Percentiles rank a stretch among this genome's conserved stretches.
These are phyloP conservation scores for Mycena galopus DNA, from an alignment of 768 basidiomycete species.

Conservation along the genomic window DNA sequence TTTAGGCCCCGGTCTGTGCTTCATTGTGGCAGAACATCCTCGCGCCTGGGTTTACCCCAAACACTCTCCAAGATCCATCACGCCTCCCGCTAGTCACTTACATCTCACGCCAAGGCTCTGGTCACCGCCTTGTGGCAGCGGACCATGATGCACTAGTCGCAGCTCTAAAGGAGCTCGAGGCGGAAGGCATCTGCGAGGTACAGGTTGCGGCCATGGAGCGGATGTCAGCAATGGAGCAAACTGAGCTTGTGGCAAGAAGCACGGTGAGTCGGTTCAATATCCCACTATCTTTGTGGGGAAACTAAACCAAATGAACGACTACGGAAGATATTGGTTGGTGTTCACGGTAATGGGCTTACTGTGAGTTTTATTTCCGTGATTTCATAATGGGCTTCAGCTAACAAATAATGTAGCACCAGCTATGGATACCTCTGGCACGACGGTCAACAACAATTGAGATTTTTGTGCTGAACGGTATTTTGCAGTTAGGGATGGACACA, in stretches of 20 bases:
- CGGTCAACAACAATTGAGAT: conserved; percentile 79
- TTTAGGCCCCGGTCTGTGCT: conserved; percentile 53
- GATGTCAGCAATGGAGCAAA: conserved; percentile 71
- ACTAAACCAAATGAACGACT: neutral
- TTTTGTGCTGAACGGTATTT: no score
- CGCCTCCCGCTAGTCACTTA: conserved; percentile 61
- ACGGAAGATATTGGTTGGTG: conserved; percentile 70
- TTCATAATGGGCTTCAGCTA: neutral
- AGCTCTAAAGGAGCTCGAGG: conserved; percentile 61
- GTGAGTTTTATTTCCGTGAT: conserved; percentile 41
- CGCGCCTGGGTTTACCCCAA: conserved; percentile 40
- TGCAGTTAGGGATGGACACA: no score
- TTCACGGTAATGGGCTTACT: conserved; percentile 81
- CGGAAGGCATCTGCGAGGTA: conserved; percentile 64
- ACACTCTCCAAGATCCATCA: neutral
- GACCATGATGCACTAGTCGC: conserved; percentile 65
- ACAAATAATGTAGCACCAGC: conserved; percentile 55
- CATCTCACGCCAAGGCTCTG: conserved; percentile 67
- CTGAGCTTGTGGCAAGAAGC: conserved; percentile 69
- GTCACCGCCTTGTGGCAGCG: conserved; percentile 54
- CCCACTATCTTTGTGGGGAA: conserved; percentile 12
- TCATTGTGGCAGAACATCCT: conserved; percentile 46
- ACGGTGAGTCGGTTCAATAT: conserved; percentile 63
- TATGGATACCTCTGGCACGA: conserved; percentile 77
- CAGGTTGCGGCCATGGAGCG: conserved; percentile 55